Percentiles rank a stretch among this genome's conserved stretches.
phyloP scores from a whole-genome alignment of 441 rosid genomes.

The Omphalea diandra region DNA sequence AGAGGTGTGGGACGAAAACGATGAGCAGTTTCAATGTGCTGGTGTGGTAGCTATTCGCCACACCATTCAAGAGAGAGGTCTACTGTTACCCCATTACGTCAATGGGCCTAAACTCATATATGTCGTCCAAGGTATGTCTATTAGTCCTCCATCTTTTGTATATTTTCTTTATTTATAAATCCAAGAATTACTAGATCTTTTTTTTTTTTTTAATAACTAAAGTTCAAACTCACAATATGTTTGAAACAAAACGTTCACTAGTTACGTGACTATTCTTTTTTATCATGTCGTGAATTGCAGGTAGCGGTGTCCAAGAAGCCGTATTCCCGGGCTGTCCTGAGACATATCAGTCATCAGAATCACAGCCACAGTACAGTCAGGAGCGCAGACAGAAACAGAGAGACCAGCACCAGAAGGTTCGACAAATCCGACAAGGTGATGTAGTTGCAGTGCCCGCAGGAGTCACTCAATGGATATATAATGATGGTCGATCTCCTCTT shows the following conservation, averaged over 20 bases:
- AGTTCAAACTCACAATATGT: no score
- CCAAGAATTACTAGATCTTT: no score
- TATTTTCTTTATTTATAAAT: no score
- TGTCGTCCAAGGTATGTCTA: no score
- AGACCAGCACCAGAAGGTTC: slow-evolving; percentile 71
- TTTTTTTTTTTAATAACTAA: no score
- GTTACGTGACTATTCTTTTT: no score
- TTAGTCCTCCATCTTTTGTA: no score
- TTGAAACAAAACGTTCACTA: no score
- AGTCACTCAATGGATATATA: slow-evolving; percentile 65
- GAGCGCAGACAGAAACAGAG: slow-evolving; percentile 29
- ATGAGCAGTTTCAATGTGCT: slow-evolving; percentile 41
- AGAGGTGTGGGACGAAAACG: slow-evolving; percentile 39
- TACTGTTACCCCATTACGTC: no score
- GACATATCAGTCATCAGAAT: slow-evolving; percentile 53
- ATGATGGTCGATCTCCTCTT: slow-evolving; percentile 51
- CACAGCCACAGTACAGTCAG: background rate
- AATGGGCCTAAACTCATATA: no score
- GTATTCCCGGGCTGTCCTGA: no score
- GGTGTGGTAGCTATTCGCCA: slow-evolving; percentile 37
- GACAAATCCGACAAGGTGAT: slow-evolving; percentile 54
- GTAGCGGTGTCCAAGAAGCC: slow-evolving; percentile 49
- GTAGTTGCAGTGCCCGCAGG: slow-evolving; percentile 53
- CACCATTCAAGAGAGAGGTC: no score
- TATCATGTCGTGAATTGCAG: slow-evolving; percentile 31